Conservation (phyloP, 208 protist genomes). For the Trypanosoma rangeli region DNA sequence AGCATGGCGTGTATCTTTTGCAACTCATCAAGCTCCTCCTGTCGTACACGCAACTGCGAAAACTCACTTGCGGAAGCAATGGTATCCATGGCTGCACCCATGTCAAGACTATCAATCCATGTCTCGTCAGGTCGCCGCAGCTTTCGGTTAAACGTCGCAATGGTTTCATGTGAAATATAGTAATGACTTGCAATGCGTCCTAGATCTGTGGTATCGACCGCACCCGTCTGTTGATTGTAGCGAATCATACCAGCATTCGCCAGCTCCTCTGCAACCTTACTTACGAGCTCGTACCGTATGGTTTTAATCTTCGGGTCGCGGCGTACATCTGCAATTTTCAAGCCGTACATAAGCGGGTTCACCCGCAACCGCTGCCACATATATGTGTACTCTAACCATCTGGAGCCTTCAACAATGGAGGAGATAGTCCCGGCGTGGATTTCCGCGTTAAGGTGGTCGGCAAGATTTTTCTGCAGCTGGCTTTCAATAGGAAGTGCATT, state of each 20-base stretch:
- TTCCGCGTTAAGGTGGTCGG: constrained; percentile 99
- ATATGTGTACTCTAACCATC: constrained; percentile 98
- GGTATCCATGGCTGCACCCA: constrained; percentile 93
- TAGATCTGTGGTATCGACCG: constrained; percentile 94
- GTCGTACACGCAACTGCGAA: constrained; percentile 94
- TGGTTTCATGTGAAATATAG: constrained; percentile 97
- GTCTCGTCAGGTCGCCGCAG: constrained; percentile 81
- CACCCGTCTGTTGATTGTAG: constrained; percentile 97
- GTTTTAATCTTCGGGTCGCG: constrained; percentile 90
- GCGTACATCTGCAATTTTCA: constrained; percentile 91
- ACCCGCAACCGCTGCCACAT: constrained; percentile 96
- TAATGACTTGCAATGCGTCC: constrained; percentile 97
- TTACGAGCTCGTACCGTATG: constrained; percentile 94
- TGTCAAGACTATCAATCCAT: constrained; percentile 84
- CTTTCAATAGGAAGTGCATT: constrained; percentile 97
- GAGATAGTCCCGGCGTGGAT: constrained; percentile 97
- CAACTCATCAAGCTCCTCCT: constrained; percentile 96
- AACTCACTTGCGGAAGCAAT: constrained; percentile 95
- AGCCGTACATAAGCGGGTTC: constrained; percentile 97
- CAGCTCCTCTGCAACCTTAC: constrained; percentile 93
- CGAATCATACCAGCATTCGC: constrained; percentile 94
- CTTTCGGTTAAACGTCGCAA: constrained; percentile 94
- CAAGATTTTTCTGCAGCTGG: constrained; percentile 90
- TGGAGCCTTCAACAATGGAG: constrained; percentile 93
- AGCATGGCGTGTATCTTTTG: constrained; percentile 71